A percentile compares a stretch with the other conserved stretches of the same genome.
phyloP scores from a whole-genome alignment of 768 basidiomycete genomes.

The Trametes villosa region DNA sequence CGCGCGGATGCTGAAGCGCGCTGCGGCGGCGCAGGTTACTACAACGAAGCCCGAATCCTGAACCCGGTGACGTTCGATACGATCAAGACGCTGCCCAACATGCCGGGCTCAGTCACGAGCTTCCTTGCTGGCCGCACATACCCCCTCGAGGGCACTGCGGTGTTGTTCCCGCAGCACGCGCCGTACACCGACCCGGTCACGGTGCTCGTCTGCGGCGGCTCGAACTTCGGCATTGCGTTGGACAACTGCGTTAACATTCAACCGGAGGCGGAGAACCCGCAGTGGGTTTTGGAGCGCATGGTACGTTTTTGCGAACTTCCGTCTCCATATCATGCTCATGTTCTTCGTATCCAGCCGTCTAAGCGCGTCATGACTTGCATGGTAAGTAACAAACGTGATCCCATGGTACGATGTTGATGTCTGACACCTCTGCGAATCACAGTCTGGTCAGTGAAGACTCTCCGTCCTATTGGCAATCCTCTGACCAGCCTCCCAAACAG shows the following conservation, averaged over 20 bases:
- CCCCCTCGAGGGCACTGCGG: slow-evolving; percentile 72
- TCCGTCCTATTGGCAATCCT: background rate
- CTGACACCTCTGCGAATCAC: background rate
- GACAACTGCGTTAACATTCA: slow-evolving; percentile 75
- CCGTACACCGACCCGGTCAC: slow-evolving; percentile 78
- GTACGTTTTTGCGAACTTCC: slow-evolving; percentile 42
- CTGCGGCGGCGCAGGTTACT: slow-evolving; percentile 55
- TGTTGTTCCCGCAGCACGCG: slow-evolving; percentile 68
- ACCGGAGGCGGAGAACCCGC: slow-evolving; percentile 63
- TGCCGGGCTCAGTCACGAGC: slow-evolving; percentile 74
- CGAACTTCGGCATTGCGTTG: slow-evolving; percentile 56
- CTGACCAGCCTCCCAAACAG: slow-evolving; percentile 13
- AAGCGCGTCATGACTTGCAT: slow-evolving; percentile 79
- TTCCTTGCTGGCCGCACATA: slow-evolving; percentile 78
- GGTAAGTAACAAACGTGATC: slow-evolving; percentile 37
- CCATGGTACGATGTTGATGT: background rate
- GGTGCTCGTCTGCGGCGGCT: slow-evolving; percentile 78
- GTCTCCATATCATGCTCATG: background rate
- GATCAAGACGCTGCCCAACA: slow-evolving; percentile 62
- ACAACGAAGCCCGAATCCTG: slow-evolving; percentile 80
- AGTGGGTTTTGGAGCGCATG: slow-evolving; percentile 81
- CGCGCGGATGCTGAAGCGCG: background rate
- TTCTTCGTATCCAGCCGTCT: slow-evolving; percentile 48
- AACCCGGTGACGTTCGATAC: slow-evolving; percentile 70
- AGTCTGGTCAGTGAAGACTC: slow-evolving; percentile 11